Percentiles rank a stretch among this genome's conserved stretches.
Evolutionary conservation across 2,329 filamentous ascomycete genomes (phyloP).

Genomic region (Nemania abortiva): DNA sequence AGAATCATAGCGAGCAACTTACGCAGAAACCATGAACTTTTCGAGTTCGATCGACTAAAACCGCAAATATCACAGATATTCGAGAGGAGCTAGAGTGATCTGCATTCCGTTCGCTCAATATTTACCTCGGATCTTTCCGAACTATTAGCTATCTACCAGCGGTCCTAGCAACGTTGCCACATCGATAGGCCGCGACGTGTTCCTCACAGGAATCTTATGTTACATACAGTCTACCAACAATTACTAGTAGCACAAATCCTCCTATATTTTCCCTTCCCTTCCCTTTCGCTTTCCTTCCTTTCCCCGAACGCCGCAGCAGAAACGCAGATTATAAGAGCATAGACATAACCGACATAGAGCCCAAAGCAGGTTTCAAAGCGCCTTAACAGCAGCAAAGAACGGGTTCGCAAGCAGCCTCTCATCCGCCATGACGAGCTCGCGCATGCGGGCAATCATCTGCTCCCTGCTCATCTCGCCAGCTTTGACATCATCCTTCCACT

Average conservation of each 20-base stretch:
- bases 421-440: constrained; percentile 81
- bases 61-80: no score
- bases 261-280: not conserved
- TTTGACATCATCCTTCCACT: constrained; percentile 85
- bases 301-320: constrained; percentile 1
- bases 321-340: constrained; percentile 1
- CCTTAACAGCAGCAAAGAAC: constrained; percentile 76
- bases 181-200: not conserved
- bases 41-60: no score
- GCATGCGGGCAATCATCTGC: constrained; percentile 83
- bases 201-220: not conserved
- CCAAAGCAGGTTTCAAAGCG: constrained; percentile 56
- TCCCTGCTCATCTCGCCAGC: constrained; percentile 72
- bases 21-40: no score
- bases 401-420: constrained; percentile 72
- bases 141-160: constrained; percentile 7
- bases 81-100: no score
- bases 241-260: not conserved
- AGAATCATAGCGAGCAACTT: no score
- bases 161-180: not conserved
- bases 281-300: not conserved
- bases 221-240: constrained; percentile 20
- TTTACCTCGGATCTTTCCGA: not conserved
- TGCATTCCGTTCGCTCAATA: no score
- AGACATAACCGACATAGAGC: constrained; percentile 8